Conservation (phyloP, 306 rosid genomes). For the Gastrolobium villosum region DNA sequence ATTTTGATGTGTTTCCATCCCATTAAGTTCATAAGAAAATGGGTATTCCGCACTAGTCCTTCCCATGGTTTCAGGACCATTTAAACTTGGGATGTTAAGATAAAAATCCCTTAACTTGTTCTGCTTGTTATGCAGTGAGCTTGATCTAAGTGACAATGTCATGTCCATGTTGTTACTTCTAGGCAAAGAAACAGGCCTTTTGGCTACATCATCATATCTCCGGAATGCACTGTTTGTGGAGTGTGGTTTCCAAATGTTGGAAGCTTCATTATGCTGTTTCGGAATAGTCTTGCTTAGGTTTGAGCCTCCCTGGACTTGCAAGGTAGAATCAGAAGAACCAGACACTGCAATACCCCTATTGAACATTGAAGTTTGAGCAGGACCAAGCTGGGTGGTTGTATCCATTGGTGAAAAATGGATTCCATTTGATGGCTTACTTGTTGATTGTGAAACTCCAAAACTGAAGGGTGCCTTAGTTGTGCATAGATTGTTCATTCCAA, state of each 20-base stretch:
- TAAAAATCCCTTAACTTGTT: constrained; percentile 49
- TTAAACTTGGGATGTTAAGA: constrained; percentile 45
- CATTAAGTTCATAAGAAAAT: constrained; percentile 49
- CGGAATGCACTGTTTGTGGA: constrained; percentile 35
- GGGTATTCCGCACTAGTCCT: constrained; percentile 54
- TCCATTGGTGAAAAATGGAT: too few relatives aligned
- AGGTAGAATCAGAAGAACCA: too few relatives aligned
- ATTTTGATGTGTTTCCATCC: constrained; percentile 52
- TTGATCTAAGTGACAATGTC: constrained; percentile 42
- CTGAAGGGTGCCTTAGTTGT: too few relatives aligned
- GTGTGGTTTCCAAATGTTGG: constrained; percentile 55
- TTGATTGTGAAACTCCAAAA: too few relatives aligned
- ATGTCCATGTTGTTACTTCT: constrained; percentile 27
- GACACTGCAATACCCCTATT: too few relatives aligned
- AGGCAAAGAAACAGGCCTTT: constrained; percentile 54
- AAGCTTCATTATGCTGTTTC: constrained; percentile 44
- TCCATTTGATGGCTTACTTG: too few relatives aligned
- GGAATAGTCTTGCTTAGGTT: neutral
- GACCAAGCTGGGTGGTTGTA: too few relatives aligned
- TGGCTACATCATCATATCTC: constrained; percentile 51
- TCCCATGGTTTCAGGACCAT: constrained; percentile 50
- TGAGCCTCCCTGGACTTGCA: too few relatives aligned
- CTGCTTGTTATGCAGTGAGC: constrained; percentile 45
- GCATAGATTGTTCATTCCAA: too few relatives aligned
- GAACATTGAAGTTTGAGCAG: too few relatives aligned